Evolutionary conservation across 306 rosid species (phyloP).

Genomic region (Corylus avellana): DNA sequence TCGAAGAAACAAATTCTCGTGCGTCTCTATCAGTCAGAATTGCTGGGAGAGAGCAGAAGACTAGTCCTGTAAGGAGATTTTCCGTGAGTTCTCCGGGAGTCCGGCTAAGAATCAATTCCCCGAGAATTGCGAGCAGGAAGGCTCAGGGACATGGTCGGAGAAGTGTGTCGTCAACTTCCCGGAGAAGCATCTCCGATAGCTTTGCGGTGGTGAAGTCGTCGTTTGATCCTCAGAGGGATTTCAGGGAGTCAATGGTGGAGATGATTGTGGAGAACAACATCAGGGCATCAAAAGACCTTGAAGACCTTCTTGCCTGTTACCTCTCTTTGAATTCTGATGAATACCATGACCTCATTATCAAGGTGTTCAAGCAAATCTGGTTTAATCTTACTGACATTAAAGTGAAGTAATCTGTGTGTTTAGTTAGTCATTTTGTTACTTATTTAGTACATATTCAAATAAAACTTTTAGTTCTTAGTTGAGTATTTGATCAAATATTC

Average conservation of each 20-base stretch:
- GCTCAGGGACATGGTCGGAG: conserved; percentile 42
- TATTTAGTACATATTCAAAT: conserved; percentile 5
- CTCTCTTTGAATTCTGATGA: conserved; percentile 86
- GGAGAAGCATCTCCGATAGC: conserved; percentile 64
- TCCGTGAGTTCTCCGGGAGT: conserved; percentile 62
- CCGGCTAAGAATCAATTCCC: conserved; percentile 64
- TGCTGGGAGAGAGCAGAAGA: conserved; percentile 31
- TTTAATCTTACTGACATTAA: conserved; percentile 64
- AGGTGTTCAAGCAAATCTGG: conserved; percentile 97
- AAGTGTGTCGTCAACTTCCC: conserved; percentile 34
- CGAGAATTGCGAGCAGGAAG: conserved; percentile 42
- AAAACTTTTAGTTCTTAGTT: neutral
- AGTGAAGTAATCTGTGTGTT: conserved; percentile 21
- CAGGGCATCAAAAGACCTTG: conserved; percentile 79
- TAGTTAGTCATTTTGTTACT: neutral
- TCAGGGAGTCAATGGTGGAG: conserved; percentile 96
- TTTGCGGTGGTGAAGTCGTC: conserved; percentile 86
- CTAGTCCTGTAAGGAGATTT: conserved; percentile 38
- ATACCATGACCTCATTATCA: conserved; percentile 87
- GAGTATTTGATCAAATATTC: neutral
- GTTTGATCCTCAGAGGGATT: conserved; percentile 77
- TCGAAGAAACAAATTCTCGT: conserved; percentile 15
- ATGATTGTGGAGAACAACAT: conserved; percentile 91
- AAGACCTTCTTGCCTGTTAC: conserved; percentile 96
- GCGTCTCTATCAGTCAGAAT: conserved; percentile 29